These are phyloP conservation scores for Paramecium primaurelia DNA, from an alignment of 73 alveolate genomes.

Conservation along the genomic window DNA sequence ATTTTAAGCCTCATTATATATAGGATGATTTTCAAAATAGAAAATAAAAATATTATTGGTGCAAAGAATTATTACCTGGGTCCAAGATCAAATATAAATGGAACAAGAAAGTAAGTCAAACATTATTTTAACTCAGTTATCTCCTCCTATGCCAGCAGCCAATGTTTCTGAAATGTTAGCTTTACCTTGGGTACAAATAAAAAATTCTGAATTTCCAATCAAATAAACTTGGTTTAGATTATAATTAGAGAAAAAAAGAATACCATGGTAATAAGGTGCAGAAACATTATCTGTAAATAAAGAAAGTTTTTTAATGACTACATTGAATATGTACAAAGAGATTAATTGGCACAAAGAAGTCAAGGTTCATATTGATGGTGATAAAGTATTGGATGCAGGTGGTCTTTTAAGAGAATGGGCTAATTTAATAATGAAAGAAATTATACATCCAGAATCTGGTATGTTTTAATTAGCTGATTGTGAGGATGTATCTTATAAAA, in stretches of 20 bases:
- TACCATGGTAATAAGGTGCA: conserved; percentile 58
- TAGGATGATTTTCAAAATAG: conserved; percentile 13
- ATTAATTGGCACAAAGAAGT: conserved; percentile 64
- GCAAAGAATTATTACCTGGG: conserved; percentile 14
- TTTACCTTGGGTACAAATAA: neutral
- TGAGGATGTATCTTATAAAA: conserved; percentile 46
- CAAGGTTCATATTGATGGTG: conserved; percentile 63
- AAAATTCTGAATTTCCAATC: neutral
- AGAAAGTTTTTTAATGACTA: conserved; percentile 53
- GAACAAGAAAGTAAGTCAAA: neutral
- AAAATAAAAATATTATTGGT: conserved; percentile 29
- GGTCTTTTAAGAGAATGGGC: conserved; percentile 73
- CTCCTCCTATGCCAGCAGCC: neutral
- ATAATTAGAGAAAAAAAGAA: conserved; percentile 42
- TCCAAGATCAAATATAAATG: conserved; percentile 38
- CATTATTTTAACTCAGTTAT: neutral
- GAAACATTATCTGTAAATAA: conserved; percentile 46
- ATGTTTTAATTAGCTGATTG: conserved; percentile 49
- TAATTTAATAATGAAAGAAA: conserved; percentile 54
- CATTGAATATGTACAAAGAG: conserved; percentile 16
- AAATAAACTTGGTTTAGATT: conserved; percentile 61
- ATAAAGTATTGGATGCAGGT: conserved; percentile 69
- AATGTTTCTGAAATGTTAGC: conserved; percentile 27
- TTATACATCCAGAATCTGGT: conserved; percentile 59
- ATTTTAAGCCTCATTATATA: conserved; percentile 2